Base-by-base conservation (phyloP, 257 asterid species). In the Solanum commersonii region DNA sequence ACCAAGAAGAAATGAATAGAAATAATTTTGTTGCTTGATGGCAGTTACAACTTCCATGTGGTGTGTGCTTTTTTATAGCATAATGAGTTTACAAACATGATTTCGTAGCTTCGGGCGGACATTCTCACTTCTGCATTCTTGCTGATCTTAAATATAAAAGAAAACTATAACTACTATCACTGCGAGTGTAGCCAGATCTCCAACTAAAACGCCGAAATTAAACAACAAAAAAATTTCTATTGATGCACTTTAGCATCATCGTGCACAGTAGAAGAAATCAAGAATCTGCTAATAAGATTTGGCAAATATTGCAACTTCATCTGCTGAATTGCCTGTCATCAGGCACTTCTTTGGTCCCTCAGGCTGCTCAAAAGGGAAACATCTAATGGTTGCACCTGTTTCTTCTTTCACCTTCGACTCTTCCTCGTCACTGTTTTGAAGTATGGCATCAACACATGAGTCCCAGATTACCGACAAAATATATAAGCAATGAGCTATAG, bases 291-390 rank as follows among this genome's bases (percentile, higher is more conserved):
- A 97, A 92, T 97, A 97, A 52, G 99, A 96, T 90, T 94, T 97
- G 15, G 99, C 99, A 4, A 97, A 97, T 78, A 96, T 94, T 1
- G 99, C 99, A 72, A 97, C 98, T 92, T 96, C 99, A 40, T 94
- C 95, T 5, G 99, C 98, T 18, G 97, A 92, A 77, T 92, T 90
- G 87, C 98, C 98, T 2, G 98, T 96, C 98, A 97, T 94, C 93
- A 96, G 90, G 93, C 99, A 97, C 88, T 90, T 94, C 91, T 95
- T 95, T 15, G 90, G 63, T 23, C 96, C 98, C 88, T 88, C 89
- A 3, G 98, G 98, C 91, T 97, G 99, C 83, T 97, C 98, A 38
- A 96, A 95, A 86, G 99, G 99, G 91, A 93, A 97, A 88, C 99
- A 96, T 91, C 99, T 92, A 79, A 96, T 93, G 86, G 98, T 97